Conservation (phyloP, 2,329 filamentous ascomycete species). For the Penicillium paneum region DNA sequence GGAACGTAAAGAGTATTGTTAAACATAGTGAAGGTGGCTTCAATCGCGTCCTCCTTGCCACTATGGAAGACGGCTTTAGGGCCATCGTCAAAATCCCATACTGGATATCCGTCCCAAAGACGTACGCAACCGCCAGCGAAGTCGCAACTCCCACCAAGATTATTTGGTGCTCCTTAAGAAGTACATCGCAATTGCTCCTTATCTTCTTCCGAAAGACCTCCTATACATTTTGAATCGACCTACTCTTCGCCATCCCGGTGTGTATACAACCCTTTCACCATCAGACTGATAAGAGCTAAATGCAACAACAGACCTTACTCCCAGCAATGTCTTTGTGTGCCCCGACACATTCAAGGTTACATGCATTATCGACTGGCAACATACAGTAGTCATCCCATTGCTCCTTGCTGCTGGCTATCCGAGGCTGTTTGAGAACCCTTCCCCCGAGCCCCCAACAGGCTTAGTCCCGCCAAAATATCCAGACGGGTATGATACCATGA, state of each 20-base stretch:
- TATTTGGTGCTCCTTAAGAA: conserved; percentile 23
- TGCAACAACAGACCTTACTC: conserved; percentile 20
- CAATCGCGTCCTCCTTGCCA: conserved; percentile 21
- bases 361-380: conserved; percentile 29
- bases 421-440: conserved; percentile 24
- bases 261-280: neutral
- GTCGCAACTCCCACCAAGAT: conserved; percentile 16
- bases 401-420: conserved; percentile 22
- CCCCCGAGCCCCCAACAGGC: conserved; percentile 13
- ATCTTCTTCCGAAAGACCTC: conserved; percentile 18
- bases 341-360: conserved; percentile 18
- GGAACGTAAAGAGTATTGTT: conserved; percentile 2
- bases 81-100: conserved; percentile 25
- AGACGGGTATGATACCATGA: conserved; percentile 17
- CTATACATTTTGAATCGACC: conserved; percentile 10
- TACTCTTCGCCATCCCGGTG: conserved; percentile 23
- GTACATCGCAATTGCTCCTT: conserved; percentile 21
- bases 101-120: conserved; percentile 17
- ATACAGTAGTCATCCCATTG: conserved; percentile 19
- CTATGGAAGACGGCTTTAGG: conserved; percentile 22
- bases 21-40: conserved; percentile 21
- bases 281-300: conserved; percentile 1
- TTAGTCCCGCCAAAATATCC: conserved; percentile 18
- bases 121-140: conserved; percentile 25
- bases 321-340: conserved; percentile 23